These are phyloP conservation scores for Cyclaneusma minus DNA, from an alignment of 2,329 filamentous ascomycete genomes.

Conservation along the genomic window DNA sequence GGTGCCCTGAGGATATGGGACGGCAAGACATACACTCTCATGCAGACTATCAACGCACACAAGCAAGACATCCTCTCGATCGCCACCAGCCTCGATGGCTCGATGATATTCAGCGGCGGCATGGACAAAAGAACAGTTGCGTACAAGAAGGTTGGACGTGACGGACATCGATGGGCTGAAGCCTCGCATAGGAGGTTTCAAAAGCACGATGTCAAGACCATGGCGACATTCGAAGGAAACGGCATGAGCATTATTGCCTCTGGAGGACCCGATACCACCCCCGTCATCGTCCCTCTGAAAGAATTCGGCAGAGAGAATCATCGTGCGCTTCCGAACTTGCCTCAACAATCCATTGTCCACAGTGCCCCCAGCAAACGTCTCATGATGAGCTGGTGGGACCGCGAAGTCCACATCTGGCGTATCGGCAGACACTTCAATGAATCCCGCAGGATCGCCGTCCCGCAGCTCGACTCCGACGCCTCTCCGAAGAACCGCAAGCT, in stretches of 20 bases:
- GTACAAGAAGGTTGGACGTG: slow-evolving; percentile 51
- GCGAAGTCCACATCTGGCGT: slow-evolving; percentile 73
- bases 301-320: slow-evolving; percentile 69
- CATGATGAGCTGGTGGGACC: slow-evolving; percentile 83
- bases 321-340: slow-evolving; percentile 66
- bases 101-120: slow-evolving; percentile 72
- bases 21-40: slow-evolving; percentile 77
- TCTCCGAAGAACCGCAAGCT: slow-evolving; percentile 40
- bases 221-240: slow-evolving; percentile 76
- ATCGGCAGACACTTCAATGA: slow-evolving; percentile 24
- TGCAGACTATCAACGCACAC: slow-evolving; percentile 74
- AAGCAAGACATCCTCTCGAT: slow-evolving; percentile 82
- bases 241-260: slow-evolving; percentile 78
- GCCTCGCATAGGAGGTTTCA: slow-evolving; percentile 79
- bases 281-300: slow-evolving; percentile 66
- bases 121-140: slow-evolving; percentile 80
- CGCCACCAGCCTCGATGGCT: slow-evolving; percentile 66
- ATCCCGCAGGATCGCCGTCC: slow-evolving; percentile 4
- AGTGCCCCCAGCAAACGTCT: slow-evolving; percentile 62
- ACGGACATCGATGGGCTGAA: slow-evolving; percentile 62
- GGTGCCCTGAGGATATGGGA: slow-evolving; percentile 92
- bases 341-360: slow-evolving; percentile 58
- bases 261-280: slow-evolving; percentile 78
- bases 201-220: slow-evolving; percentile 85
- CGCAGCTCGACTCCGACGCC: slow-evolving; percentile 26